phyloP scores from a whole-genome alignment of 257 asterid genomes.

The Solanum corneliomulleri region DNA sequence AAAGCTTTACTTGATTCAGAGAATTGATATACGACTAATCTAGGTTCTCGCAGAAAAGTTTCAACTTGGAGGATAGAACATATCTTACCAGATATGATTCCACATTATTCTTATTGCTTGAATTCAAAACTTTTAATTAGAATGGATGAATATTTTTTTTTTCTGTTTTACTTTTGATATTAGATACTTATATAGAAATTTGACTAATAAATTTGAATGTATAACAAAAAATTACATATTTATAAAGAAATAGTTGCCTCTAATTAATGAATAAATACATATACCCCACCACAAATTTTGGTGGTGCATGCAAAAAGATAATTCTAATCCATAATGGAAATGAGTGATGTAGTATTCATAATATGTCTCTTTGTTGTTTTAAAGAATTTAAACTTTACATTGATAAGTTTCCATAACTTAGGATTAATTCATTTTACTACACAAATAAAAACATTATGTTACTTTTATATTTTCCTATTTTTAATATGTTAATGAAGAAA shows the following conservation, averaged over 20 bases:
- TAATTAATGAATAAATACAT: too few relatives aligned
- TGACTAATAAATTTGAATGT: too few relatives aligned
- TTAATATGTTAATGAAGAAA: background rate
- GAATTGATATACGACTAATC: too few relatives aligned
- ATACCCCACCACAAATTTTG: too few relatives aligned
- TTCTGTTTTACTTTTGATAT: too few relatives aligned
- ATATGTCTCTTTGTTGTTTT: background rate
- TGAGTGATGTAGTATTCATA: background rate
- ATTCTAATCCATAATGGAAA: too few relatives aligned
- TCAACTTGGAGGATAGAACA: background rate
- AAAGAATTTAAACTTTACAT: background rate
- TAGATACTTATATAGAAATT: rapidly evolving
- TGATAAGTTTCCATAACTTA: background rate
- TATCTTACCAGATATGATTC: rapidly evolving
- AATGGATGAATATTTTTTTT: too few relatives aligned
- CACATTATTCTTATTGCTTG: background rate
- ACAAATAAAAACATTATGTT: background rate
- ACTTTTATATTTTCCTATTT: background rate
- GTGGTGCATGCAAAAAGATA: too few relatives aligned
- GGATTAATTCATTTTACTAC: background rate
- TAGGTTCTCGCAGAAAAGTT: too few relatives aligned
- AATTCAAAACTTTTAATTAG: background rate
- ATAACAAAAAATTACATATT: rapidly evolving
- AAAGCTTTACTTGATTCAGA: too few relatives aligned
- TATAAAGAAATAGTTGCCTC: too few relatives aligned